These are phyloP conservation scores for Phalaenopsis aphrodite DNA, from an alignment of 106 monocot species.

Conservation along the genomic window DNA sequence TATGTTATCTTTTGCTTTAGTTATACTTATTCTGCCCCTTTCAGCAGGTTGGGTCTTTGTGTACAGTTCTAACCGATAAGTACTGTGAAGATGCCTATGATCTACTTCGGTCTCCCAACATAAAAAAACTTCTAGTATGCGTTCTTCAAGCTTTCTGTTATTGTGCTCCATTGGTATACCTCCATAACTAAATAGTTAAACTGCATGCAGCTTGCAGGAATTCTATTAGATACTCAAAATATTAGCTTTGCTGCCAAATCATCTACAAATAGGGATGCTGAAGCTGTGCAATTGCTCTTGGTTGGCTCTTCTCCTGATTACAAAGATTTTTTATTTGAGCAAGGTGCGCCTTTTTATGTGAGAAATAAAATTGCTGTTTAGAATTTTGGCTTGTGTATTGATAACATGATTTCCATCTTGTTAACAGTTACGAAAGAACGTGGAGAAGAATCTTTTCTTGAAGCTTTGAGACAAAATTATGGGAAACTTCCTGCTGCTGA, in stretches of 20 bases:
- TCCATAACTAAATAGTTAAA: neutral
- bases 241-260: conserved; percentile 16
- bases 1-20: neutral
- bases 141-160: neutral
- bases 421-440: conserved; percentile 38
- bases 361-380: neutral
- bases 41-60: conserved; percentile 48
- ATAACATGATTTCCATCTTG: conserved; percentile 1
- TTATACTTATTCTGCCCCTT: neutral
- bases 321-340: conserved; percentile 37
- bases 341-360: conserved; percentile 23
- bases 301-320: conserved; percentile 28
- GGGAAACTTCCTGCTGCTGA: conserved; percentile 24
- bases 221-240: conserved; percentile 49
- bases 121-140: conserved; percentile 47
- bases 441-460: conserved; percentile 27
- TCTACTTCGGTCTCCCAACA: conserved; percentile 31
- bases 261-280: conserved; percentile 40
- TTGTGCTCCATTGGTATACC: neutral
- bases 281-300: conserved; percentile 47
- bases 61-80: conserved; percentile 46
- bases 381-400: neutral
- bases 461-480: conserved; percentile 27
- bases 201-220: conserved; percentile 47
- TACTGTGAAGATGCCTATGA: conserved; percentile 53